Evolutionary conservation across 768 basidiomycete genomes (phyloP).

Genomic region (Obba rivulosa): DNA sequence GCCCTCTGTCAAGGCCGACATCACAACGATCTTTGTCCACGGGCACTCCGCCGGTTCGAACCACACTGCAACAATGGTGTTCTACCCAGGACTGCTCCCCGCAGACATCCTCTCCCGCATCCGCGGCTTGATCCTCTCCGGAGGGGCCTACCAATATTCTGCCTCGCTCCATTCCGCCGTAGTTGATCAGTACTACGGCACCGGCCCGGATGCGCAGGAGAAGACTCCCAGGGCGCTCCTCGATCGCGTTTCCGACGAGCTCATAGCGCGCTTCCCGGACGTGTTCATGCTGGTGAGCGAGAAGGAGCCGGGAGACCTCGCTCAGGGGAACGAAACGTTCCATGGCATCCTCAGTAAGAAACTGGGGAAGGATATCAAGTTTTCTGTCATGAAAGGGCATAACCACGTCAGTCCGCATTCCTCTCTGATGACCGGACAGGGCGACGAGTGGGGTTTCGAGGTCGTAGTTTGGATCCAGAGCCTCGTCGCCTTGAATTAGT

Average conservation of each 20-base stretch:
- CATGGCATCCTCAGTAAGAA: conserved; percentile 32
- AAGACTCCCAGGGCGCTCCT: conserved; percentile 40
- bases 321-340: conserved; percentile 33
- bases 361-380: conserved; percentile 26
- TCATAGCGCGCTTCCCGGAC: conserved; percentile 37
- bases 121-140: conserved; percentile 40
- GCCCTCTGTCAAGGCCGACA: conserved; percentile 28
- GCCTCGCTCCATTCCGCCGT: conserved; percentile 16
- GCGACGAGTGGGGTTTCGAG: conserved; percentile 57
- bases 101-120: conserved; percentile 26
- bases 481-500: background rate
- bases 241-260: conserved; percentile 25
- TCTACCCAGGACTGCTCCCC: conserved; percentile 25
- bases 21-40: conserved; percentile 40
- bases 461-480: conserved; percentile 24
- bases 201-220: conserved; percentile 29
- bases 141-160: conserved; percentile 38
- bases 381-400: conserved; percentile 41
- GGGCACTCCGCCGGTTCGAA: conserved; percentile 61
- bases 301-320: conserved; percentile 45
- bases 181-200: conserved; percentile 35
- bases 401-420: conserved; percentile 58
- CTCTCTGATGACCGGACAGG: conserved; percentile 47
- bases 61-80: conserved; percentile 41
- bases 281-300: conserved; percentile 47